A percentile compares a stretch with the other conserved stretches of the same genome.
phyloP scores from a whole-genome alignment of 2,329 filamentous ascomycete genomes.

The Massarina eburnea region DNA sequence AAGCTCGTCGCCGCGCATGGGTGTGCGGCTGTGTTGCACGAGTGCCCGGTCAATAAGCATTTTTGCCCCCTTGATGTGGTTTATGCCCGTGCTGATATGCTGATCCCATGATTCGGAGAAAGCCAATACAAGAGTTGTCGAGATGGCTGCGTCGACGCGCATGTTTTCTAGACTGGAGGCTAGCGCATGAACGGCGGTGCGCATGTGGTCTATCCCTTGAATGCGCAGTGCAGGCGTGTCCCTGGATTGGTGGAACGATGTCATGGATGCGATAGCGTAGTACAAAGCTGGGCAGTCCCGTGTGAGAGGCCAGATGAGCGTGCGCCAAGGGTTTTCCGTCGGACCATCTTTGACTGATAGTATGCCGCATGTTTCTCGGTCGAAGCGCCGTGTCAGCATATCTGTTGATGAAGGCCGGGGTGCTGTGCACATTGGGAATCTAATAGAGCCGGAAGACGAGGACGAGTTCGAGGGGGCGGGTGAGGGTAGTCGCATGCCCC shows the following conservation, averaged over 20 bases:
- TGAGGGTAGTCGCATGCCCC: constrained; percentile 43
- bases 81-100: constrained; percentile 68
- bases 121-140: constrained; percentile 68
- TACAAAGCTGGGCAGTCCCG: constrained; percentile 65
- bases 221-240: constrained; percentile 60
- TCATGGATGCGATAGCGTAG: constrained; percentile 69
- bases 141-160: constrained; percentile 65
- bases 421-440: constrained; percentile 41
- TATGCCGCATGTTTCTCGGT: constrained; percentile 68
- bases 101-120: constrained; percentile 73
- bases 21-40: constrained; percentile 46
- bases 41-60: constrained; percentile 64
- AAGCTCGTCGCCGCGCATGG: constrained; percentile 44
- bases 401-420: constrained; percentile 59
- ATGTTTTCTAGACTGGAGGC: constrained; percentile 64
- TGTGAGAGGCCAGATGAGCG: constrained; percentile 68
- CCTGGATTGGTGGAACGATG: constrained; percentile 67
- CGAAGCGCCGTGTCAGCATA: constrained; percentile 64
- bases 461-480: constrained; percentile 40
- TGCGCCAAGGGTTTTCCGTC: constrained; percentile 72
- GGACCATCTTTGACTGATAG: constrained; percentile 70
- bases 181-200: constrained; percentile 62
- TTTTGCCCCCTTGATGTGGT: constrained; percentile 69
- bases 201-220: constrained; percentile 69
- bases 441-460: constrained; percentile 32